Conservation (phyloP, 108 stramenopile genomes). For the Phaeodactylum tricornutum region DNA sequence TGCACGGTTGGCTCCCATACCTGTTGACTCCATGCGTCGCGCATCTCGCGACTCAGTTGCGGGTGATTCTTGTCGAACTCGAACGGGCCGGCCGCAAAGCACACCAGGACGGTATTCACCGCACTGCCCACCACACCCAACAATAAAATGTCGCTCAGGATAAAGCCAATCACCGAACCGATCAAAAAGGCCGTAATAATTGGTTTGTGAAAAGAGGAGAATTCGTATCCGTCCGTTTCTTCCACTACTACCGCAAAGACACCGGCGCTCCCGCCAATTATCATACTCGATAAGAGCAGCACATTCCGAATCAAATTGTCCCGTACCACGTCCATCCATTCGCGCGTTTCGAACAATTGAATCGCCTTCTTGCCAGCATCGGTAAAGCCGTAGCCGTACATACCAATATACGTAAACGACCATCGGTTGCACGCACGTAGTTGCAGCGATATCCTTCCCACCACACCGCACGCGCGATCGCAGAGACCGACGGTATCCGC, state of each 20-base stretch:
- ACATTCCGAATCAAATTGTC: conserved; percentile 59
- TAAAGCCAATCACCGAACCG: conserved; percentile 46
- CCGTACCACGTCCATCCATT: conserved; percentile 59
- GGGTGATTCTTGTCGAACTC: conserved; percentile 78
- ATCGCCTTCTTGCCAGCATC: conserved; percentile 58
- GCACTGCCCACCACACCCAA: conserved; percentile 62
- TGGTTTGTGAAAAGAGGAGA: conserved; percentile 53
- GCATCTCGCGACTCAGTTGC: conserved; percentile 57
- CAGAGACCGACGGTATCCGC: conserved; percentile 5
- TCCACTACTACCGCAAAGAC: conserved; percentile 55
- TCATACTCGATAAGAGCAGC: conserved; percentile 39
- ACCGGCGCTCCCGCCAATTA: conserved; percentile 27
- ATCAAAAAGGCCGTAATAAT: conserved; percentile 47
- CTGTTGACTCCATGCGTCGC: conserved; percentile 57
- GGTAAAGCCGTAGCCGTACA: conserved; percentile 59
- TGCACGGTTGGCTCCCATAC: conserved; percentile 28
- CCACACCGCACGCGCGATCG: conserved; percentile 5
- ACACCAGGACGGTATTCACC: conserved; percentile 77
- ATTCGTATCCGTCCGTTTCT: conserved; percentile 57
- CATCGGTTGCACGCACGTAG: conserved; percentile 45
- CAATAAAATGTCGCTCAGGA: conserved; percentile 34
- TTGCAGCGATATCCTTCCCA: not conserved
- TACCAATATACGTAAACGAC: conserved; percentile 71
- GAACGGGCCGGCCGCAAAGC: conserved; percentile 79
- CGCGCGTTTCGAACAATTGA: conserved; percentile 67